Conservation (phyloP, 2,329 filamentous ascomycete species). For the Aphanocladium album region DNA sequence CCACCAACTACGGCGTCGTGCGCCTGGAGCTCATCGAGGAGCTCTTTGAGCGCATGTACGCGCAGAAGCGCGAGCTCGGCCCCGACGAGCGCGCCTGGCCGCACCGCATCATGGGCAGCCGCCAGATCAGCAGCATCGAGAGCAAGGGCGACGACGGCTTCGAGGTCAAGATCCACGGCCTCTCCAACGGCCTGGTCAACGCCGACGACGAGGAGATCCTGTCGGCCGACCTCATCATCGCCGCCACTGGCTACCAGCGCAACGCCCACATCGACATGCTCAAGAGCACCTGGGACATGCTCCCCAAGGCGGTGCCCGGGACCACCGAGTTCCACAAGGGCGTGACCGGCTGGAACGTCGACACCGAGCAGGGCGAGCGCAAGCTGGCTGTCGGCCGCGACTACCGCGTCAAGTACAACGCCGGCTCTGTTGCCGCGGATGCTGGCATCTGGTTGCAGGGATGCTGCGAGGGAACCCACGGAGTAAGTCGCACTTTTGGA, state of each 20-base stretch:
- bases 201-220: conserved; percentile 50
- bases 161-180: conserved; percentile 53
- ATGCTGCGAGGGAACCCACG: conserved; percentile 88
- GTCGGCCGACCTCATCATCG: conserved; percentile 75
- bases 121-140: conserved; percentile 61
- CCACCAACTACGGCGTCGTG: conserved; percentile 93
- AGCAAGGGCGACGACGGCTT: conserved; percentile 44
- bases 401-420: conserved; percentile 70
- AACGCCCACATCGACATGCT: conserved; percentile 76
- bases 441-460: conserved; percentile 90
- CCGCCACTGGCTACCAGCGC: conserved; percentile 81
- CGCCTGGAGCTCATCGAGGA: conserved; percentile 84
- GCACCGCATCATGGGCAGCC: conserved; percentile 69
- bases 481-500: conserved; percentile 55
- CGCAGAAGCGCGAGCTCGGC: conserved; percentile 68
- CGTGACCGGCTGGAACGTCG: conserved; percentile 37
- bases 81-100: conserved; percentile 71
- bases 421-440: conserved; percentile 61
- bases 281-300: conserved; percentile 57
- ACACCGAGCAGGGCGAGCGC: conserved; percentile 32
- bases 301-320: conserved; percentile 46
- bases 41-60: conserved; percentile 82
- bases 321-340: conserved; percentile 28
- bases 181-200: conserved; percentile 33
- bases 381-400: conserved; percentile 68